Percentiles rank a stretch among this genome's conserved stretches.
Conservation (phyloP, 73 alveolate genomes). For the Tetrahymena borealis region DNA sequence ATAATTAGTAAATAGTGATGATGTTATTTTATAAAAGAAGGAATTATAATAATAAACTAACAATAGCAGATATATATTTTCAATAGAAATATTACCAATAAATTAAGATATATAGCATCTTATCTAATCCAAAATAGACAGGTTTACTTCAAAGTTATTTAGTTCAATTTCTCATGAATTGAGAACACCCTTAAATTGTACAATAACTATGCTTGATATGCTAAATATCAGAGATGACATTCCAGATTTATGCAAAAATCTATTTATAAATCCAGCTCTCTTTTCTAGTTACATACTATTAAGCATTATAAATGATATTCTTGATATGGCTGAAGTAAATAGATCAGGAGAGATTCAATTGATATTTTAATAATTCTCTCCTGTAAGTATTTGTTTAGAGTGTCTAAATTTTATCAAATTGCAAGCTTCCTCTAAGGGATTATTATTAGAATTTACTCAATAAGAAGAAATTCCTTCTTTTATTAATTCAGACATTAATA, state of each 20-base stretch:
- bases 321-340: neutral
- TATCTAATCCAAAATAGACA: neutral
- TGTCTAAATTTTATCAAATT: neutral
- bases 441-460: neutral
- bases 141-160: neutral
- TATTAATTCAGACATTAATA: neutral
- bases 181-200: neutral
- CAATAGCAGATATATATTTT: no score
- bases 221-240: neutral
- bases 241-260: neutral
- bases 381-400: neutral
- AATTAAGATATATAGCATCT: no score
- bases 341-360: neutral
- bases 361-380: neutral
- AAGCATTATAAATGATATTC: neutral
- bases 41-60: no score
- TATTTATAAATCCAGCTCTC: neutral
- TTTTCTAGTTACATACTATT: neutral
- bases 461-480: neutral
- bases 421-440: neutral
- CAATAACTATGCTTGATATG: neutral
- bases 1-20: no score
- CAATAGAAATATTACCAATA: no score
- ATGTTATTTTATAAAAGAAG: no score
- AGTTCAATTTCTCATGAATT: neutral